phyloP scores from a whole-genome alignment of 2,329 filamentous ascomycete genomes.

The Huntiella abstrusa region DNA sequence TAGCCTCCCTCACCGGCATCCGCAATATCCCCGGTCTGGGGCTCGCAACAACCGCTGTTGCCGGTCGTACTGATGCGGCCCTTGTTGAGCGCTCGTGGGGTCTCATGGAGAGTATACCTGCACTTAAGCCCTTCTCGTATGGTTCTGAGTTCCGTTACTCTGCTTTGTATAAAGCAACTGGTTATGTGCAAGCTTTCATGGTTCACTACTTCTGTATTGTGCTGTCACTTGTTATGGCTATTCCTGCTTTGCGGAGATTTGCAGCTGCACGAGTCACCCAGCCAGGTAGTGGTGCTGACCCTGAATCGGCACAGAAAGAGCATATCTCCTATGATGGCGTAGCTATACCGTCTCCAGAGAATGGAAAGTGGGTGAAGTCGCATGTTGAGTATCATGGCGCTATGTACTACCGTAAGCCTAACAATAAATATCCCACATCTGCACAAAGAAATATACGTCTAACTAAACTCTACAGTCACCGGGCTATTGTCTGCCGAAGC shows the following conservation, averaged over 20 bases:
- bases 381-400: constrained; percentile 31
- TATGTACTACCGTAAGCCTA: constrained; percentile 41
- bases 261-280: constrained; percentile 26
- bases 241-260: constrained; percentile 27
- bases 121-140: constrained; percentile 29
- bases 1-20: constrained; percentile 27
- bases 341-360: constrained; percentile 20
- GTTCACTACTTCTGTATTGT: constrained; percentile 31
- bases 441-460: not conserved
- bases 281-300: constrained; percentile 35
- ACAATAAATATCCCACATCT: not conserved
- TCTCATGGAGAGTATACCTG: constrained; percentile 28
- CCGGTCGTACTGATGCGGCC: constrained; percentile 30
- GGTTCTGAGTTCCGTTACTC: constrained; percentile 41
- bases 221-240: constrained; percentile 24
- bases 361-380: constrained; percentile 32
- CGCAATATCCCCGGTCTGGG: constrained; percentile 32
- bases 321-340: constrained; percentile 45
- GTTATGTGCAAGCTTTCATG: constrained; percentile 29
- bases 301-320: constrained; percentile 36
- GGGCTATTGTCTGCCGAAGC: constrained; percentile 44
- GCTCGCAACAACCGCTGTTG: constrained; percentile 33
- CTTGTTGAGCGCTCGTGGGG: constrained; percentile 46
- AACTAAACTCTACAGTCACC: constrained; percentile 31
- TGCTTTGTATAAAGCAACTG: constrained; percentile 33